Percentiles rank a stretch among this genome's conserved stretches.
These are phyloP conservation scores for Ramichloridium luteum DNA, from an alignment of 2,329 filamentous ascomycete species.

Conservation along the genomic window DNA sequence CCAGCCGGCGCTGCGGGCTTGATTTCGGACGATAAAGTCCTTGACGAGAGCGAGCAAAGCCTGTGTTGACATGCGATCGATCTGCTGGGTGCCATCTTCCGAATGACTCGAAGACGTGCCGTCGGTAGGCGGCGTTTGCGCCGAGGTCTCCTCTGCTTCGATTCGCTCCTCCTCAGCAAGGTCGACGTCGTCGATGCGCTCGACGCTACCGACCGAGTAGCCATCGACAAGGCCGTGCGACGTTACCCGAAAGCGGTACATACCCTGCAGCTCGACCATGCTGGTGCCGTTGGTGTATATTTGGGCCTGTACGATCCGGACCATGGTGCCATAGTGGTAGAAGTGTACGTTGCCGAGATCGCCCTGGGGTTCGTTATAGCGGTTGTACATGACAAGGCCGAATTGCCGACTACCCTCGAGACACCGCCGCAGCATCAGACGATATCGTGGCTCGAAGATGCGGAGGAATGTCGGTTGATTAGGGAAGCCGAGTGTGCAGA, in stretches of 20 bases:
- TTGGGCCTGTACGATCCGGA: slow-evolving; percentile 63
- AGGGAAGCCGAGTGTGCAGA: slow-evolving; percentile 73
- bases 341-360: slow-evolving; percentile 46
- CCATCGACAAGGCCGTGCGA: slow-evolving; percentile 57
- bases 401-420: slow-evolving; percentile 65
- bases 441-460: slow-evolving; percentile 85
- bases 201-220: slow-evolving; percentile 63
- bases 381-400: slow-evolving; percentile 69
- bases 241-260: slow-evolving; percentile 63
- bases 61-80: slow-evolving; percentile 55
- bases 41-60: slow-evolving; percentile 54
- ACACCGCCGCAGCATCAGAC: slow-evolving; percentile 73
- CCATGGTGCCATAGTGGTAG: slow-evolving; percentile 62
- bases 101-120: too few species aligned
- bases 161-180: slow-evolving; percentile 66
- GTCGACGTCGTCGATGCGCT: slow-evolving; percentile 70
- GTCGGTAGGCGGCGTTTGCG: slow-evolving; percentile 14
- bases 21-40: slow-evolving; percentile 58
- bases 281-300: slow-evolving; percentile 69
- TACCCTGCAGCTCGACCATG: slow-evolving; percentile 63
- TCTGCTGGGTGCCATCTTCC: slow-evolving; percentile 22
- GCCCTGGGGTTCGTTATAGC: slow-evolving; percentile 39
- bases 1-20: slow-evolving; percentile 58
- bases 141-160: slow-evolving; percentile 55
- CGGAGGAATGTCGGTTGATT: slow-evolving; percentile 75